phyloP scores from a whole-genome alignment of 2,329 filamentous ascomycete genomes.

The Aureobasidium mangrovei region DNA sequence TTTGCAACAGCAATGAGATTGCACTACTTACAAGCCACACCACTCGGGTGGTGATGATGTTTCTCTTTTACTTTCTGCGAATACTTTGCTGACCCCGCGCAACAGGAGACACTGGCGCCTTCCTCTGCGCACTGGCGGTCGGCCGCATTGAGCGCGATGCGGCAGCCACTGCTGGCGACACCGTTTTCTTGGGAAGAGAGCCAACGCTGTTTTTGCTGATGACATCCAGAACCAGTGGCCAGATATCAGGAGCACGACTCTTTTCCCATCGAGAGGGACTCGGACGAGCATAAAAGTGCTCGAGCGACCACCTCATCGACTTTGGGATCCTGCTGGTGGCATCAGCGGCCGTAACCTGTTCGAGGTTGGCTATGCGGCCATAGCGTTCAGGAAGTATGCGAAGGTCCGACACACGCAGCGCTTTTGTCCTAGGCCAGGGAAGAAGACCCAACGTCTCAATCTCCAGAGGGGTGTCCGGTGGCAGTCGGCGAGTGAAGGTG shows the following conservation, averaged over 20 bases:
- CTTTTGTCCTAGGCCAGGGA: constrained; percentile 29
- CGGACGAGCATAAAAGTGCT: constrained; percentile 7
- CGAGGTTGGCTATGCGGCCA: constrained; percentile 23
- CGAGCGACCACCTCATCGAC: neutral
- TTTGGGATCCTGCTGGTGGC: constrained; percentile 23
- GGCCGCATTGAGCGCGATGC: neutral
- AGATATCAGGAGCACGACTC: constrained; percentile 7
- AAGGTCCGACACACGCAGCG: constrained; percentile 21
- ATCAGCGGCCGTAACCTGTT: constrained; percentile 22
- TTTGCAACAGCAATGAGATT: neutral
- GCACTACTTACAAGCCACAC: neutral
- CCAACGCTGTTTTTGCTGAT: neutral
- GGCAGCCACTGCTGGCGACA: neutral
- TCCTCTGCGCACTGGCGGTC: neutral
- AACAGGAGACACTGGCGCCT: neutral
- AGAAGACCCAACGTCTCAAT: constrained; percentile 34
- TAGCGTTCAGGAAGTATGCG: constrained; percentile 19
- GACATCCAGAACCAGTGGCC: constrained; percentile 3
- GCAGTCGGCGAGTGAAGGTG: constrained; percentile 42
- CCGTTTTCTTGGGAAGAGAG: neutral
- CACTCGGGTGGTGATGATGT: no score
- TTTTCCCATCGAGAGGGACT: constrained; percentile 2
- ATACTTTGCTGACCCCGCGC: neutral
- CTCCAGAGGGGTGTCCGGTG: constrained; percentile 32
- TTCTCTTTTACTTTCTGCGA: neutral